Evolutionary conservation across 2,329 filamentous ascomycete species (phyloP).

Genomic region (Xylaria sp.): DNA sequence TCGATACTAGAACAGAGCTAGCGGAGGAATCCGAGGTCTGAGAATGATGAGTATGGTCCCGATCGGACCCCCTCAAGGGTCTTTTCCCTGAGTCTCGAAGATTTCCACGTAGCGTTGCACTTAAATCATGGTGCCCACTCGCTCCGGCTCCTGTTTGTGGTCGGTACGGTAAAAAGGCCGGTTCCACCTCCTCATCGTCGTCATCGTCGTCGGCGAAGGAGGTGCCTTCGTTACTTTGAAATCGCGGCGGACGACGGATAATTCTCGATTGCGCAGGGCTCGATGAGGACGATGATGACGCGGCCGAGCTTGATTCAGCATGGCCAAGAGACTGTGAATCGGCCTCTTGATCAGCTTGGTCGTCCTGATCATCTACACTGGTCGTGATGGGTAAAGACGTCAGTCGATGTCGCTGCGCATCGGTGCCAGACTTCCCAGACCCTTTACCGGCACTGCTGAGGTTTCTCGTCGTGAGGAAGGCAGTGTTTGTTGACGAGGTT

Average conservation of each 20-base stretch:
- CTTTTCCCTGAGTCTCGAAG: conserved; percentile 52
- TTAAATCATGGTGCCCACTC: conserved; percentile 57
- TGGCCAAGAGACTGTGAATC: conserved; percentile 57
- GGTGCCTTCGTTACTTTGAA: conserved; percentile 54
- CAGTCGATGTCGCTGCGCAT: conserved; percentile 55
- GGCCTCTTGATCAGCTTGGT: conserved; percentile 50
- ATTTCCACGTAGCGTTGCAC: conserved; percentile 64
- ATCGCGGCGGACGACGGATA: conserved; percentile 68
- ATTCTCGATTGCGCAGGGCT: conserved; percentile 68
- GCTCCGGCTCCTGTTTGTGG: conserved; percentile 44
- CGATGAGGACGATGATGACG: conserved; percentile 54
- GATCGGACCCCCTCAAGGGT: conserved; percentile 47
- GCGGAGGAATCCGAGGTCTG: conserved; percentile 73
- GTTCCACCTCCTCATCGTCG: conserved; percentile 67
- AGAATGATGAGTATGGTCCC: conserved; percentile 56
- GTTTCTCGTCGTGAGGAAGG: conserved; percentile 51
- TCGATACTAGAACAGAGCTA: conserved; percentile 59
- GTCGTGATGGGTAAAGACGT: conserved; percentile 58
- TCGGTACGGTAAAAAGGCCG: conserved; percentile 65
- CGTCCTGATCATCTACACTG: conserved; percentile 50
- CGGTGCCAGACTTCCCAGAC: conserved; percentile 46
- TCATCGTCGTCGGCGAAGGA: conserved; percentile 61
- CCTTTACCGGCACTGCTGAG: conserved; percentile 51
- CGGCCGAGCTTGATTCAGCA: conserved; percentile 53
- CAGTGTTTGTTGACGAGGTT: conserved; percentile 61